Conservation (phyloP, 345 rosid genomes). For the Balakata baccata region DNA sequence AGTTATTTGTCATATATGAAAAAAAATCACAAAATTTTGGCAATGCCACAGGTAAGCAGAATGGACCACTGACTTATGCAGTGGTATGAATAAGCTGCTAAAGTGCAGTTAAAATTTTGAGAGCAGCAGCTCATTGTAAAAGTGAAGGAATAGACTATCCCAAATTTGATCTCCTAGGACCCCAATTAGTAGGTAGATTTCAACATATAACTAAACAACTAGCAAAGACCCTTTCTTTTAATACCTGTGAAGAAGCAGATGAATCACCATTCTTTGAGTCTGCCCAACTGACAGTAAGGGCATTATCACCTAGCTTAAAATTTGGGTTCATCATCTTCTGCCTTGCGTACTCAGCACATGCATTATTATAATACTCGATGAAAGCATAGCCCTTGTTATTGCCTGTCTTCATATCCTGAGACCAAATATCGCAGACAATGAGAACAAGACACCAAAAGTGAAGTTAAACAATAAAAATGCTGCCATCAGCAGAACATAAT, state of each 20-base stretch:
- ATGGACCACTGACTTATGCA: neutral
- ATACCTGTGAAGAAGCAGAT: slow-evolving; percentile 74
- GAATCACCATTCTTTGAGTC: slow-evolving; percentile 82
- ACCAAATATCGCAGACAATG: slow-evolving; percentile 17
- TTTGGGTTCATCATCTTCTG: slow-evolving; percentile 72
- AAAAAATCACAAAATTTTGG: neutral
- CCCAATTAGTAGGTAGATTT: neutral
- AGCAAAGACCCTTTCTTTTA: neutral
- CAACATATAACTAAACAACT: neutral
- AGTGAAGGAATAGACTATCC: neutral
- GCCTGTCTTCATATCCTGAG: slow-evolving; percentile 67
- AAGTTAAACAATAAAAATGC: neutral
- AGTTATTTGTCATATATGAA: neutral
- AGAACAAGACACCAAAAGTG: slow-evolving; percentile 5
- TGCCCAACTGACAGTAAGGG: slow-evolving; percentile 98
- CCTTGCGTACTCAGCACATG: slow-evolving; percentile 90
- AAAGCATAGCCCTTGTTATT: slow-evolving; percentile 89
- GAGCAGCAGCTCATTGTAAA: too few relatives aligned
- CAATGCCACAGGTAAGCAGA: neutral
- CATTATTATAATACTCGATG: slow-evolving; percentile 80
- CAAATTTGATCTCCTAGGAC: neutral
- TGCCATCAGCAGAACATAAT: neutral
- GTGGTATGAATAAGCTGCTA: neutral
- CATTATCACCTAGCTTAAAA: slow-evolving; percentile 79
- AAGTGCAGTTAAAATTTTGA: neutral